Base-by-base conservation (phyloP, 139 green algal genomes). In the Chara braunii region DNA sequence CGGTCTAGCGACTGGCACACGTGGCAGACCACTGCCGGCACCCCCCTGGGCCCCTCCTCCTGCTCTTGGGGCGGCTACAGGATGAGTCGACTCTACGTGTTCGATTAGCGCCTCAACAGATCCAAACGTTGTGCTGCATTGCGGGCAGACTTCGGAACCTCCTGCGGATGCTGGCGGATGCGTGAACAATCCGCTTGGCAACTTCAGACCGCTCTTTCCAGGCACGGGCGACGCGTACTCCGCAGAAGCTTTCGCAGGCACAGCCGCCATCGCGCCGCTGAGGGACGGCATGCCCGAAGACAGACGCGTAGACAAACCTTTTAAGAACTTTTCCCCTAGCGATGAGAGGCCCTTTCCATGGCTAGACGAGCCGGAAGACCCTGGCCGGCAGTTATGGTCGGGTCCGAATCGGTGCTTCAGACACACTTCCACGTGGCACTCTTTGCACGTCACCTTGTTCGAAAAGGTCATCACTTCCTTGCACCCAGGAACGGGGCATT, bases 381-480 rank as follows among this genome's bases (percentile, higher is more conserved):
- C 56, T 37, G 4, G 63, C n/a, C n/a, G 30, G 56, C 67, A 75
- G 14, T 31, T 29, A n/a, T 75, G 67, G 40, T 75, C 67, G 11
- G 37, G 14, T 18, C 51, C 29, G 45, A 75, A 72, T 22, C 67
- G 58, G 57, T 75, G 67, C 30, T 57, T 72, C 11, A 75, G 50
- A 32, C 67, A 75, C 32, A 34, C 52, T 8, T 72, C 59, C 37
- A 40, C 24, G 9, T 3, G 4, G 42, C 67, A 75, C 44, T 61
- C 67, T 3, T 43, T 37, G 56, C 67, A 75, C 29, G n/a, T 42
- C 12, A 74, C 45, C 28, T 26, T 71, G 35, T 74, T 74, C n/a
- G 64, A 70, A 34, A 71, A 71, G 5, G 67, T 58, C 1, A 75
- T 57, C 26, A 36, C 14, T 33, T 75, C 67, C 56, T 72, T 72